Evolutionary conservation across 2,329 filamentous ascomycete genomes (phyloP), one percentile per base, ranked within the genome.

Genomic region (Hypoxylon sp.): DNA sequence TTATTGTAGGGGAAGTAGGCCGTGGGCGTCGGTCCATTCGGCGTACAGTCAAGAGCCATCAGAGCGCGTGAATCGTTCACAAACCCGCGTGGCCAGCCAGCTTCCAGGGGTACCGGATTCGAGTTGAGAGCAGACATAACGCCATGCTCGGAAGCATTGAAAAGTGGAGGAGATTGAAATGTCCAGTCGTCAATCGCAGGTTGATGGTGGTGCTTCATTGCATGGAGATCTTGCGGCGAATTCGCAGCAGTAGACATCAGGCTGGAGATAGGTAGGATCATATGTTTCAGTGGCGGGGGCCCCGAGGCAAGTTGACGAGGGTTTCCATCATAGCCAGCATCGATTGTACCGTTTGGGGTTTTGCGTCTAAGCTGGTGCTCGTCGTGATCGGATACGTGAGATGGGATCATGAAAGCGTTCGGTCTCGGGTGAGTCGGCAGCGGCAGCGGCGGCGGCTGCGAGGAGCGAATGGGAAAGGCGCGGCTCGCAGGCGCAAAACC

Each of bases 271-370:
- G 90, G 86, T 19, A 96, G 76, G 13, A 94, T 78, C 67, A 96
- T 84, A 68, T 96, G 91, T 72, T 97, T 97, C 35, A 84, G 77
- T 1, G 90, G 87, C 26, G 89, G 90, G 4, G 88, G 87, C 26
- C 89, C 88, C 25, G 86, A 83, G 7, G 81, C 84, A 63, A 87
- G 83, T 65, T 91, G 88, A 15, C 86, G 79, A 1, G 87, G 85
- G 4, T 89, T 90, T 21, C 89, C 91, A 78, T 97, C 92, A 66
- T 96, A 97, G 7, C 91, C 91, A 44, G 90, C 91, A 59, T 93
- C 88, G 55, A 97, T 81, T 26, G 91, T 96, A n/a, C 93, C 94
- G 66, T 87, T 93, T 3, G 93, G 94, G 6, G 93, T 97, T 72
- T 97, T 97, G 60, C 93, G 84, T 60, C 93, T 85, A 48, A 97